Evolutionary conservation across 108 stramenopile species (phyloP).

Genomic region (Poteriospumella lacustris): DNA sequence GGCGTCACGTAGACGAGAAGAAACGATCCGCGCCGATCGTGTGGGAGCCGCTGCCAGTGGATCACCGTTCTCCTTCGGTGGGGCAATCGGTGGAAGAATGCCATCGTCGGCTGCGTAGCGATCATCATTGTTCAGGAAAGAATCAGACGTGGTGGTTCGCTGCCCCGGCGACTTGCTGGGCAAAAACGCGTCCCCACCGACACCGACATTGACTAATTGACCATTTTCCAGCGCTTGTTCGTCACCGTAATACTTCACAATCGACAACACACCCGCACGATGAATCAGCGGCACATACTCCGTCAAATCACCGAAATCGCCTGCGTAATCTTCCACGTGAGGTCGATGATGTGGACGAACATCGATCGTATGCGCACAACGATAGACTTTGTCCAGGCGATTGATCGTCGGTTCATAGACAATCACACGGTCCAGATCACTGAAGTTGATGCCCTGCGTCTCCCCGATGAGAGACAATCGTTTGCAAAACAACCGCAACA

Average conservation of each 20-base stretch:
- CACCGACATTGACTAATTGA: not conserved
- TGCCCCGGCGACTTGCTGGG: too few relatives aligned
- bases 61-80: too few relatives aligned
- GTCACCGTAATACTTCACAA: not conserved
- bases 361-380: not conserved
- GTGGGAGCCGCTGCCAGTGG: too few relatives aligned
- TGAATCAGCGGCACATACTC: not conserved
- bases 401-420: not conserved
- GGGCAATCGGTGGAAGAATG: too few relatives aligned
- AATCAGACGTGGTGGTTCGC: too few relatives aligned
- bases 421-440: not conserved
- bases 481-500: not conserved
- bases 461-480: not conserved
- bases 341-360: constrained; percentile 4
- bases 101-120: too few relatives aligned
- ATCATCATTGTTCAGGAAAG: too few relatives aligned
- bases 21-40: too few relatives aligned
- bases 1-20: too few relatives aligned
- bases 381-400: not conserved
- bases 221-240: not conserved
- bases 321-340: too few relatives aligned
- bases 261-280: not conserved
- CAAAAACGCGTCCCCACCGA: not conserved
- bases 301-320: not conserved
- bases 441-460: not conserved